phyloP scores from a whole-genome alignment of 768 basidiomycete genomes.

The Amanita phalloides region DNA sequence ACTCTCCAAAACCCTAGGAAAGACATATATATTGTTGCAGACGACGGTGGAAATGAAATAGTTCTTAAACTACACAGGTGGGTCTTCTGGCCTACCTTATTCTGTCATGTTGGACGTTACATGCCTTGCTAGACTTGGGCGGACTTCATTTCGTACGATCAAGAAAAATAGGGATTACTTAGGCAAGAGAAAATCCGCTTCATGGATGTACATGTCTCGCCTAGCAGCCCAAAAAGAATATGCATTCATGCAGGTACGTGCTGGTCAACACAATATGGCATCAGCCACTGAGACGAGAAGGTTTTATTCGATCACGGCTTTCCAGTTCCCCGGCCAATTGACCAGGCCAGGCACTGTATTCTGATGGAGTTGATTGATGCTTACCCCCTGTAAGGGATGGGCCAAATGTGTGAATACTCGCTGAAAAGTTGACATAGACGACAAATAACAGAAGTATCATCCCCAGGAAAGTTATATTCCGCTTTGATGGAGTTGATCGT shows the following conservation, averaged over 20 bases:
- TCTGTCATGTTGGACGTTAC: neutral
- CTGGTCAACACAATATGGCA: neutral
- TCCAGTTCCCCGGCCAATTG: constrained; percentile 88
- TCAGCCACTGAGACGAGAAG: constrained; percentile 25
- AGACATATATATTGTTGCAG: constrained; percentile 90
- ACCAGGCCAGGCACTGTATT: constrained; percentile 91
- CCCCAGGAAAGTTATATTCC: constrained; percentile 87
- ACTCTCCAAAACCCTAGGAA: neutral
- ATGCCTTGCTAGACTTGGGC: constrained; percentile 58
- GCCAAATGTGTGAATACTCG: neutral
- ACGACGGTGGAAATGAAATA: constrained; percentile 75
- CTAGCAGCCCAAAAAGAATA: constrained; percentile 95
- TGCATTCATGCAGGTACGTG: constrained; percentile 90
- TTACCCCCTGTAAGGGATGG: constrained; percentile 70
- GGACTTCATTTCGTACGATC: constrained; percentile 95
- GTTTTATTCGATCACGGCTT: constrained; percentile 86
- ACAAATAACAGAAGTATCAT: constrained; percentile 73
- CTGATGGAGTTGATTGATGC: constrained; percentile 96
- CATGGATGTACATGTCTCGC: constrained; percentile 99
- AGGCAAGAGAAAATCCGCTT: constrained; percentile 89
- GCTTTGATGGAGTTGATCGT: constrained; percentile 92
- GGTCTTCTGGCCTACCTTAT: constrained; percentile 8
- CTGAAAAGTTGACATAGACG: constrained; percentile 39
- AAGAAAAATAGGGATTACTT: constrained; percentile 96
- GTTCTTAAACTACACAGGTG: constrained; percentile 92